Conservation (phyloP, 2,329 filamentous ascomycete species). For the Aureobasidium sp. region DNA sequence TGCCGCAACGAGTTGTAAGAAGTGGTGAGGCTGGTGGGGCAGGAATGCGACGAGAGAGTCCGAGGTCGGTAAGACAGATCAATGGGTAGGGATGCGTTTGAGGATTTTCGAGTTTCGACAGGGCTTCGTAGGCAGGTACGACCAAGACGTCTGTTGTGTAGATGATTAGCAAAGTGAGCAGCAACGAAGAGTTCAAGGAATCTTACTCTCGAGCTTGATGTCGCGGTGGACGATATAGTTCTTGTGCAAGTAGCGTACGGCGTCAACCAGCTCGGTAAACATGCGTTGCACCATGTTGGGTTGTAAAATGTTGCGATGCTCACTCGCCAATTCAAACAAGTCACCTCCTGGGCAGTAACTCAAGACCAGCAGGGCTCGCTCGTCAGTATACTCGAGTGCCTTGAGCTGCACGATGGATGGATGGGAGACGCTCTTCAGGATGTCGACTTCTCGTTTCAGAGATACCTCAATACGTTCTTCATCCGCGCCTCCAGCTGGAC, state of each 20-base stretch:
- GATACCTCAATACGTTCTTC: constrained; percentile 91
- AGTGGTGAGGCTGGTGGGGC: constrained; percentile 67
- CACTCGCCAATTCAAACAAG: constrained; percentile 82
- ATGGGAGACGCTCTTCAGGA: constrained; percentile 80
- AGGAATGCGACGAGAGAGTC: constrained; percentile 76
- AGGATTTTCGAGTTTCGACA: constrained; percentile 60
- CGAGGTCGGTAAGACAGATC: constrained; percentile 83
- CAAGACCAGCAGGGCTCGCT: constrained; percentile 74
- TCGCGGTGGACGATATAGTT: constrained; percentile 88
- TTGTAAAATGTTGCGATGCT: constrained; percentile 58
- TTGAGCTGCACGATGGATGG: constrained; percentile 86
- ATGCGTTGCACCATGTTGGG: constrained; percentile 69
- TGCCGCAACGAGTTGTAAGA: constrained; percentile 85
- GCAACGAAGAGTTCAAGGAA: neutral
- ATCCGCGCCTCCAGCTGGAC: constrained; percentile 84
- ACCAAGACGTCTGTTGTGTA: constrained; percentile 68
- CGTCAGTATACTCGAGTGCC: constrained; percentile 79
- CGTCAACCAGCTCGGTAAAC: constrained; percentile 80
- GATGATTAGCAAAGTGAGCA: neutral
- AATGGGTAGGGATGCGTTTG: constrained; percentile 70
- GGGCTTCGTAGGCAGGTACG: constrained; percentile 60
- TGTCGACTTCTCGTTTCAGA: constrained; percentile 88
- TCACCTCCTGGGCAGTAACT: constrained; percentile 93
- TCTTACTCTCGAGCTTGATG: constrained; percentile 93
- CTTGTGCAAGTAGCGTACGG: constrained; percentile 76